These are phyloP conservation scores for Paraphoma sp. DNA, from an alignment of 2,329 filamentous ascomycete species.

Conservation along the genomic window DNA sequence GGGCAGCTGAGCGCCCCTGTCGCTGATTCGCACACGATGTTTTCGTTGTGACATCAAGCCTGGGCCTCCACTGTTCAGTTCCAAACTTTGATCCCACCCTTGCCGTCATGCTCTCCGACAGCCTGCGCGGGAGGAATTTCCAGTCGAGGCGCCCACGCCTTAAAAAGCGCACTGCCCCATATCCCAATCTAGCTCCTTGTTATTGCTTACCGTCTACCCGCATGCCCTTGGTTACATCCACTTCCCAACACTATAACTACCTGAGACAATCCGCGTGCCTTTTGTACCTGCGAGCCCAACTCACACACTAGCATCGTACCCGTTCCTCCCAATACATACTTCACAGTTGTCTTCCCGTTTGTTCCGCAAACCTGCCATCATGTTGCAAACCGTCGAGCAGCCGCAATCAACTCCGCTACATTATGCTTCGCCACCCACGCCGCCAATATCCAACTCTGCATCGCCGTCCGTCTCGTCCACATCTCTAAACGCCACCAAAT, in stretches of 20 bases:
- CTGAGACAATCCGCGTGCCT: conserved; percentile 12
- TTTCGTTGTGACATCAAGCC: conserved; percentile 39
- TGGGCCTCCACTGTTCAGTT: conserved; percentile 34
- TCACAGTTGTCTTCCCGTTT: conserved; percentile 2
- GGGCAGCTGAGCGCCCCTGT: conserved; percentile 16
- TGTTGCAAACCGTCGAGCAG: conserved; percentile 46
- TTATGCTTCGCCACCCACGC: conserved; percentile 39
- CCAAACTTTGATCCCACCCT: conserved; percentile 38
- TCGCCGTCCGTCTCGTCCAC: conserved; percentile 31
- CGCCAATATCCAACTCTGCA: conserved; percentile 34
- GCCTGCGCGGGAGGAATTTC: conserved; percentile 29
- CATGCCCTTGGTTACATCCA: conserved; percentile 26
- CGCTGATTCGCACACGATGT: conserved; percentile 30
- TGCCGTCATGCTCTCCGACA: conserved; percentile 43
- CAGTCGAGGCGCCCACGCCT: conserved; percentile 21
- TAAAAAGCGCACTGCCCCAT: conserved; percentile 36
- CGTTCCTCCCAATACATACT: not conserved
- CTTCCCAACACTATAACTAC: conserved; percentile 35
- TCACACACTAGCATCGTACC: conserved; percentile 5
- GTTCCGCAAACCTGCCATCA: conserved; percentile 19
- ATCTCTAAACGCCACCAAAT: conserved; percentile 17
- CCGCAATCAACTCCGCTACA: conserved; percentile 33
- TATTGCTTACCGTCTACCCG: conserved; percentile 31
- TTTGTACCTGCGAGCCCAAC: conserved; percentile 12
- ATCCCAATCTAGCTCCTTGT: conserved; percentile 10